These are phyloP conservation scores for Vachellia collinsii DNA, from an alignment of 306 rosid genomes.

Conservation along the genomic window DNA sequence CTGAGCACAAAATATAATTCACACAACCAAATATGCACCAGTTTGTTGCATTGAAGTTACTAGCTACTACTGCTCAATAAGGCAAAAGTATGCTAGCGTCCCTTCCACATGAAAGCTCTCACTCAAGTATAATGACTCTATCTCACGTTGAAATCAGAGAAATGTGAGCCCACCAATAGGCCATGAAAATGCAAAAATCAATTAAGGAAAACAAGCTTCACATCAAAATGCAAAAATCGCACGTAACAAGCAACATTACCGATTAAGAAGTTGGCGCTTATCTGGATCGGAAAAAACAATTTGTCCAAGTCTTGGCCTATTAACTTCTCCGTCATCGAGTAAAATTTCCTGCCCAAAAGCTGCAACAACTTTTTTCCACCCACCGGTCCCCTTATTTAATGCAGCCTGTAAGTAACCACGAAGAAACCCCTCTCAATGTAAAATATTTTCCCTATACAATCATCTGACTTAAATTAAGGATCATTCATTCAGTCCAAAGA, in stretches of 20 bases:
- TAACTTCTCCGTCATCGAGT: slow-evolving; percentile 71
- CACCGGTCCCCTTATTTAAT: slow-evolving; percentile 70
- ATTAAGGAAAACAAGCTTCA: not conserved
- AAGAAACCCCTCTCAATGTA: not conserved
- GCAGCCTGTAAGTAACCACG: slow-evolving; percentile 54
- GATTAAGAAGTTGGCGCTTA: slow-evolving; percentile 78
- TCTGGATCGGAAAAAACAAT: slow-evolving; percentile 77
- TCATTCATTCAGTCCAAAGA: not conserved
- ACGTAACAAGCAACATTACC: slow-evolving; percentile 39
- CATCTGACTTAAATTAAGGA: not conserved
- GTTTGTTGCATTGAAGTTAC: not conserved
- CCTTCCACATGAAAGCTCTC: not conserved
- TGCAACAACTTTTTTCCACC: slow-evolving; percentile 72
- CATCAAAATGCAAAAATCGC: not conserved
- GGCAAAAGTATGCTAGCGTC: not conserved
- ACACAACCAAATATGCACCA: not conserved
- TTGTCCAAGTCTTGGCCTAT: slow-evolving; percentile 76
- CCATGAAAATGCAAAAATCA: not conserved
- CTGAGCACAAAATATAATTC: not conserved
- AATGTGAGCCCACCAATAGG: not conserved
- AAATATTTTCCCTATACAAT: not conserved
- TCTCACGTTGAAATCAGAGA: not conserved
- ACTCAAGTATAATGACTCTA: not conserved
- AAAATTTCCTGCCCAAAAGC: slow-evolving; percentile 79
- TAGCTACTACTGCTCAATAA: not conserved